phyloP scores from a whole-genome alignment of 805 yeast genomes.

The Geotrichum ghanense region DNA sequence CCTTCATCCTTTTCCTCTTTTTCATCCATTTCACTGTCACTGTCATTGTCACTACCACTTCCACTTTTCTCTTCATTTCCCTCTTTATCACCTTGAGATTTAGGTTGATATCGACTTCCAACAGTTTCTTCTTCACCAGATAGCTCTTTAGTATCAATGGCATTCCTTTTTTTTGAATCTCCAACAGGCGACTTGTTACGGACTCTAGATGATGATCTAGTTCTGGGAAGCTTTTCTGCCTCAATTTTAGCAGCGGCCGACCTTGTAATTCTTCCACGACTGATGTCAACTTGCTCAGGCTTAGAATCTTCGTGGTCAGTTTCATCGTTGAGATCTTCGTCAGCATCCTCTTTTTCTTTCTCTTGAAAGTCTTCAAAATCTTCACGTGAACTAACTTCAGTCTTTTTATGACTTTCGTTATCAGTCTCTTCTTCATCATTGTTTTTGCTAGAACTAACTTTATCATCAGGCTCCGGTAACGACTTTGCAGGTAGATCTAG shows the following conservation, averaged over 20 bases:
- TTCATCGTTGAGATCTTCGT: neutral
- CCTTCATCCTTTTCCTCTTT: neutral
- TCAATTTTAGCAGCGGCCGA: neutral
- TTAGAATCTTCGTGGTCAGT: neutral
- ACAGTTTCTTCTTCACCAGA: too few species aligned
- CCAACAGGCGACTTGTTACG: too few species aligned
- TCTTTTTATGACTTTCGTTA: too few species aligned
- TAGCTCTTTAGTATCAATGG: too few species aligned
- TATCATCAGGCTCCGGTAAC: too few species aligned
- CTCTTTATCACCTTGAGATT: conserved; percentile 6
- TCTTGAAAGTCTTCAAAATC: neutral
- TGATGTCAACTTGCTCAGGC: neutral
- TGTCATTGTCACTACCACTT: neutral
- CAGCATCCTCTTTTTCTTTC: neutral
- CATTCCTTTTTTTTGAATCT: too few species aligned
- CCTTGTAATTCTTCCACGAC: neutral
- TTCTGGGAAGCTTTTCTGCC: neutral
- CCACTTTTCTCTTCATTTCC: conserved; percentile 3
- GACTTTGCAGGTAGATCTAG: too few species aligned
- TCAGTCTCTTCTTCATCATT: too few species aligned
- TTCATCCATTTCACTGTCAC: conserved; percentile 1
- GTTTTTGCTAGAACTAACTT: too few species aligned
- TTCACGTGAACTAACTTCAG: neutral
- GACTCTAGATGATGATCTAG: neutral
- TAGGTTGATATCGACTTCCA: too few species aligned